Evolutionary conservation across 202 grass and related monocot genomes (phyloP), one percentile per base, ranked within the genome.

Genomic region (Schoenoplectus triqueter): DNA sequence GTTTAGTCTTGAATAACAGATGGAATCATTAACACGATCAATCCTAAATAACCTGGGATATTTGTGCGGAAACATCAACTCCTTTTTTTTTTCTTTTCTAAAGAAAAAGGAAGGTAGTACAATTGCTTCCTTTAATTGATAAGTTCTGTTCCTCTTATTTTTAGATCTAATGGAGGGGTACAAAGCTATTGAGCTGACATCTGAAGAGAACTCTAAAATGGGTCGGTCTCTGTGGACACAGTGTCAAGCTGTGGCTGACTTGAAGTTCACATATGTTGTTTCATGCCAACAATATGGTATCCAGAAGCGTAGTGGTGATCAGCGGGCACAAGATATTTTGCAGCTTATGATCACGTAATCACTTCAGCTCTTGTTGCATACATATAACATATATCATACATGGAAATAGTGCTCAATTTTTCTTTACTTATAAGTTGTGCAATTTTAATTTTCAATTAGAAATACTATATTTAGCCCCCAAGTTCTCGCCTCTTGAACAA

Each of bases 251-350:
- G 89, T 98, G 85, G 96, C 93, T 86, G 96, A 98, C 74, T 90
- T 95, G 93, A 99, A 99, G 64, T 99, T 99, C 87, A 94, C 96
- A 57, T 99, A 99, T 92, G 96, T 95, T 84, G 91, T 99, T 46
- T 99, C 96, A 5, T 99, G 96, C 86, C 93, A 99, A 80, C 90
- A 94, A 86, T 99, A 99, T 64, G 96, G 96, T 84, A 94, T 95
- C 61, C 96, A 99, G 63, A 99, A 99, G 85, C 93, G 93, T 48
- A 88, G 90, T 56, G 82, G 87, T 57, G 93, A 99, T 64, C 7
- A 67, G 78, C 88, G 69, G 39, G 96, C 96, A 7, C 91, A 95
- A 74, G 93, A 99, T 86, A 95, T 99, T 69, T 82, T 99, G 85
- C 88, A 51, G 69, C 88, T 99, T 47, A 99, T 99, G 91, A 95